Evolutionary conservation across 441 rosid genomes (phyloP).

Genomic region (Mallotus repandus): DNA sequence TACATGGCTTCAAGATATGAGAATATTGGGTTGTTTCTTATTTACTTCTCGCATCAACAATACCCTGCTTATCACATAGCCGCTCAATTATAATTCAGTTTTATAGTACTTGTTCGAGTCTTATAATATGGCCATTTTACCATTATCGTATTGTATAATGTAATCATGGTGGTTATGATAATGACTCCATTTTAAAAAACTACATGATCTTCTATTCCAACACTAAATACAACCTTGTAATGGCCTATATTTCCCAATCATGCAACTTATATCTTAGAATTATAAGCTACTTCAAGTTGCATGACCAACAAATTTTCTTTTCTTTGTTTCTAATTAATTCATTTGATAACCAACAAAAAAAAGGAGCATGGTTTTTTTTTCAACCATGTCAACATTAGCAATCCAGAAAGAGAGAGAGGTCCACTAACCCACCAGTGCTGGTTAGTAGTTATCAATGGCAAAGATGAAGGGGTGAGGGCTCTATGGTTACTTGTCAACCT

Average conservation of each 20-base stretch:
- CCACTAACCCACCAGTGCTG: not conserved
- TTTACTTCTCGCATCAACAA: not conserved
- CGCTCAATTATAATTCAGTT: not conserved
- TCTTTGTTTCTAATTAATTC: not conserved
- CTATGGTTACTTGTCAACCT: not conserved
- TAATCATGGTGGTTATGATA: slow-evolving; percentile 7
- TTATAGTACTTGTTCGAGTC: not conserved
- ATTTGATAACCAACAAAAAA: not conserved
- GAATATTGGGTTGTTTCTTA: too few species aligned
- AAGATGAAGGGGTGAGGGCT: slow-evolving; percentile 1
- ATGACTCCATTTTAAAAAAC: not conserved
- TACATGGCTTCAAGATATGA: too few species aligned
- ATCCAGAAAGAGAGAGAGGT: slow-evolving; percentile 1
- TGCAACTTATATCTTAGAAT: too few species aligned
- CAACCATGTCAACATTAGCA: slow-evolving; percentile 6
- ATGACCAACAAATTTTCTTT: not conserved
- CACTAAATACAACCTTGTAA: not conserved
- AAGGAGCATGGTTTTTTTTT: too few species aligned
- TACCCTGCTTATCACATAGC: not conserved
- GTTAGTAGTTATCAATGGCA: not conserved
- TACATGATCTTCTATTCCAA: not conserved
- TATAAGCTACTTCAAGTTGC: not conserved
- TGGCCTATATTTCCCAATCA: slow-evolving; percentile 1
- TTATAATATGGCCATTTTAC: not conserved
- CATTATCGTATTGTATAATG: not conserved